Conservation (phyloP, 1,139 yeast species). For the Saccharomyces hybrid region DNA sequence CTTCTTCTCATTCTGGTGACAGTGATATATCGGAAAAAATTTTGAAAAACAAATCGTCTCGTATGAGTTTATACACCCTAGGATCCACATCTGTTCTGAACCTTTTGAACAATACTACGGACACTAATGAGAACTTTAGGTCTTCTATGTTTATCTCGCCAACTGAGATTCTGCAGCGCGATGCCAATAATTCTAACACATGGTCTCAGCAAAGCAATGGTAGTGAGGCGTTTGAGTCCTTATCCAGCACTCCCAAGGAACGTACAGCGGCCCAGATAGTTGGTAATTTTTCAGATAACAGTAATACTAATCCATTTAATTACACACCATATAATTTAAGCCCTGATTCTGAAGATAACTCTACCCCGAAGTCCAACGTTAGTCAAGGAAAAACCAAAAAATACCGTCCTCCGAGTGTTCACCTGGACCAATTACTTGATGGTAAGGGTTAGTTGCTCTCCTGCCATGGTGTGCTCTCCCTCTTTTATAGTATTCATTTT, state of each 20-base stretch:
- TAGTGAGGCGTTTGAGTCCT: constrained; percentile 4
- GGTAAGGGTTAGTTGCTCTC: constrained; percentile 1
- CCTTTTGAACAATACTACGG: constrained; percentile 5
- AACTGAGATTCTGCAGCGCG: constrained; percentile 26
- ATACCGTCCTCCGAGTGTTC: constrained; percentile 16
- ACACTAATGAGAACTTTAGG: constrained; percentile 12
- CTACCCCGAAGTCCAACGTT: not conserved
- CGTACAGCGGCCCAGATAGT: constrained; percentile 5
- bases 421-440: constrained; percentile 15
- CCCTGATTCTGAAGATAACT: not conserved
- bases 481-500: not conserved
- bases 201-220: constrained; percentile 1
- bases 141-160: constrained; percentile 12
- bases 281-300: not conserved
- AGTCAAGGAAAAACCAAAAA: constrained; percentile 8
- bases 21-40: constrained; percentile 21
- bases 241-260: constrained; percentile 6
- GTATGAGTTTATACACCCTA: constrained; percentile 22
- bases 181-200: constrained; percentile 5
- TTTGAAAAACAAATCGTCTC: constrained; percentile 12
- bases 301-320: not conserved
- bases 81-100: constrained; percentile 11
- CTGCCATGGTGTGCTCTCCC: no score
- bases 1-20: constrained; percentile 9
- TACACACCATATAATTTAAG: not conserved